Evolutionary conservation across 352 stramenopile species (phyloP).

Genomic region (Globisporangium canariense): DNA sequence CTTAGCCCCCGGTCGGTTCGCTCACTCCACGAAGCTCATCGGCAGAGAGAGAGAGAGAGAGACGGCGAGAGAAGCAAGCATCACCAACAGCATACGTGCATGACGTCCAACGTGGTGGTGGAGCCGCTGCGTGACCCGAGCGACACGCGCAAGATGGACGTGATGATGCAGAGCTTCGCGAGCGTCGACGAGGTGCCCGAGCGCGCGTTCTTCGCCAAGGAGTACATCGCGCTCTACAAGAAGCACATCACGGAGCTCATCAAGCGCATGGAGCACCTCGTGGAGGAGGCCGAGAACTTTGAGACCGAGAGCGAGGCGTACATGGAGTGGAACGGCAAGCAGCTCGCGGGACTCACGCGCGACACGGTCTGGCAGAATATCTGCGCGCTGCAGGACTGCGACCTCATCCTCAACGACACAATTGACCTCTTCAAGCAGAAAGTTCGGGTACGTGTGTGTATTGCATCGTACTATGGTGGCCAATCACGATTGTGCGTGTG

Average conservation of each 20-base stretch:
- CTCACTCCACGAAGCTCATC: not conserved
- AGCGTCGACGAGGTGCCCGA: conserved; percentile 41
- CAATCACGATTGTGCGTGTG: not conserved
- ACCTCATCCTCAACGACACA: conserved; percentile 31
- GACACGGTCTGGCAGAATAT: conserved; percentile 70
- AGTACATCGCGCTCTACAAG: conserved; percentile 62
- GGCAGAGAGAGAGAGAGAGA: not conserved
- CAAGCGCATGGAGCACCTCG: conserved; percentile 47
- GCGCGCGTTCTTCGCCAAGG: conserved; percentile 45
- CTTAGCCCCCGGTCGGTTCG: not conserved
- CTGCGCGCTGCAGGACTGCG: conserved; percentile 54
- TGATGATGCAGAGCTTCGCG: conserved; percentile 19
- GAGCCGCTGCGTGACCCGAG: conserved; percentile 1
- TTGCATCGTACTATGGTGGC: not conserved
- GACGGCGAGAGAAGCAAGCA: no score
- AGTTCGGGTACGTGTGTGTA: conserved; percentile 28
- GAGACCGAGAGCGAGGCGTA: conserved; percentile 39
- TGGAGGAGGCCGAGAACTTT: conserved; percentile 57
- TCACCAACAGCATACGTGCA: not conserved
- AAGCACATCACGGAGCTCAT: conserved; percentile 56
- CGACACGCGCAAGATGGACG: conserved; percentile 2
- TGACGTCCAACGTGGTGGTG: conserved; percentile 10
- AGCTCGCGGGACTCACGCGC: conserved; percentile 36
- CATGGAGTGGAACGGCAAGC: conserved; percentile 33
- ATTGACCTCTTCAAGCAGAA: conserved; percentile 53